Percentiles rank a stretch among this genome's conserved stretches.
phyloP scores from a whole-genome alignment of 305 asterid genomes.

The Stenogyne calaminthoides region DNA sequence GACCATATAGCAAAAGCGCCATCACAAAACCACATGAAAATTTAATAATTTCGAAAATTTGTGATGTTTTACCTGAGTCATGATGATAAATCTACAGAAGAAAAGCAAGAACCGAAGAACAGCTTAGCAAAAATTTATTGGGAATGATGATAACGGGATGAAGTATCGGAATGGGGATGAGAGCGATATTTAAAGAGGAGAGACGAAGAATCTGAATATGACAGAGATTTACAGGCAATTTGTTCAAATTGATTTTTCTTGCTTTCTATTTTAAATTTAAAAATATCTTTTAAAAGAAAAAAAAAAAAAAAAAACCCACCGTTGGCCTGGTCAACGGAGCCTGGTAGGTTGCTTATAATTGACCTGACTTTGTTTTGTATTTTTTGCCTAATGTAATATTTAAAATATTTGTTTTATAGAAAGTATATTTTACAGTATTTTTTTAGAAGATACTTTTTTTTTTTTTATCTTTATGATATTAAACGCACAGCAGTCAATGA shows the following conservation, averaged over 20 bases:
- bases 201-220: not conserved
- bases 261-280: not conserved
- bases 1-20: conserved; percentile 6
- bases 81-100: conserved; percentile 14
- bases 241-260: not conserved
- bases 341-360: not conserved
- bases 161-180: conserved; percentile 18
- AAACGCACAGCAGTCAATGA: too few relatives aligned
- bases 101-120: not conserved
- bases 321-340: not conserved
- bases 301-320: not conserved
- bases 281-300: not conserved
- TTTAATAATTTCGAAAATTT: not conserved
- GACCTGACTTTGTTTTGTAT: too few relatives aligned
- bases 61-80: conserved; percentile 41
- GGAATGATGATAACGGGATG: conserved; percentile 32
- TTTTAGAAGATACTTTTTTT: too few relatives aligned
- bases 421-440: too few relatives aligned
- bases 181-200: conserved; percentile 29
- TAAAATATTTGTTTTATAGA: too few relatives aligned
- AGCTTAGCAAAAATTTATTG: not conserved
- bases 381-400: too few relatives aligned
- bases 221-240: conserved; percentile 9
- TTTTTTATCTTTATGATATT: too few relatives aligned
- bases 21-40: conserved; percentile 15